Percentiles rank a stretch among this genome's conserved stretches.
These are phyloP conservation scores for Globisporangium uncinulatum DNA, from an alignment of 352 stramenopile species.

Conservation along the genomic window DNA sequence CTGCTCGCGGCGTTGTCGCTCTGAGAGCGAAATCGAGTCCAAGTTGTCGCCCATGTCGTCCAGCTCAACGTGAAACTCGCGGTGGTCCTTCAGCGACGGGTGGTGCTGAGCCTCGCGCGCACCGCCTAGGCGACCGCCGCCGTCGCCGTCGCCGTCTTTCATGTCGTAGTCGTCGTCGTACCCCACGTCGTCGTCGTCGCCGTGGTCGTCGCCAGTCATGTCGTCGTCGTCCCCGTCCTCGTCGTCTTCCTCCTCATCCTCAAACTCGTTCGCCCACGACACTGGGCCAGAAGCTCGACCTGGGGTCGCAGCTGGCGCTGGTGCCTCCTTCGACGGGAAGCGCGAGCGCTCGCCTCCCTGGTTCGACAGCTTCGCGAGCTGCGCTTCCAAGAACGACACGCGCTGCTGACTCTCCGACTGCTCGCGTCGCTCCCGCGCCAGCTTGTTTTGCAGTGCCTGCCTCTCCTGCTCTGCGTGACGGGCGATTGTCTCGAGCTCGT, in stretches of 20 bases:
- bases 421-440: slow-evolving; percentile 17
- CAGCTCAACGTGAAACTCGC: slow-evolving; percentile 55
- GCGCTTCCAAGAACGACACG: slow-evolving; percentile 57
- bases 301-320: slow-evolving; percentile 4
- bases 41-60: slow-evolving; percentile 36
- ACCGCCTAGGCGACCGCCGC: slow-evolving; percentile 7
- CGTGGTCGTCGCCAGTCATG: slow-evolving; percentile 39
- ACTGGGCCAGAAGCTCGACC: slow-evolving; percentile 21
- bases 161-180: slow-evolving; percentile 49
- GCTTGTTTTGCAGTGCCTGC: slow-evolving; percentile 35
- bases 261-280: slow-evolving; percentile 71
- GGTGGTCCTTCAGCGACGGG: slow-evolving; percentile 17
- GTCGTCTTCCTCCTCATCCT: slow-evolving; percentile 41
- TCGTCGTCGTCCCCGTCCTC: slow-evolving; percentile 30
- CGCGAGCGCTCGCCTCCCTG: slow-evolving; percentile 6
- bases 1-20: slow-evolving; percentile 27
- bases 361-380: slow-evolving; percentile 36
- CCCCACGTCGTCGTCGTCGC: slow-evolving; percentile 27
- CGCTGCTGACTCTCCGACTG: slow-evolving; percentile 36
- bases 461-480: slow-evolving; percentile 41
- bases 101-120: slow-evolving; percentile 6
- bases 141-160: slow-evolving; percentile 38
- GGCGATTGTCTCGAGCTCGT: slow-evolving; percentile 55
- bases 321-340: neutral
- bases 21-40: slow-evolving; percentile 33